Percentiles rank a stretch among this genome's conserved stretches.
These are phyloP conservation scores for Coniella vitis DNA, from an alignment of 2,329 filamentous ascomycete genomes.

Conservation along the genomic window DNA sequence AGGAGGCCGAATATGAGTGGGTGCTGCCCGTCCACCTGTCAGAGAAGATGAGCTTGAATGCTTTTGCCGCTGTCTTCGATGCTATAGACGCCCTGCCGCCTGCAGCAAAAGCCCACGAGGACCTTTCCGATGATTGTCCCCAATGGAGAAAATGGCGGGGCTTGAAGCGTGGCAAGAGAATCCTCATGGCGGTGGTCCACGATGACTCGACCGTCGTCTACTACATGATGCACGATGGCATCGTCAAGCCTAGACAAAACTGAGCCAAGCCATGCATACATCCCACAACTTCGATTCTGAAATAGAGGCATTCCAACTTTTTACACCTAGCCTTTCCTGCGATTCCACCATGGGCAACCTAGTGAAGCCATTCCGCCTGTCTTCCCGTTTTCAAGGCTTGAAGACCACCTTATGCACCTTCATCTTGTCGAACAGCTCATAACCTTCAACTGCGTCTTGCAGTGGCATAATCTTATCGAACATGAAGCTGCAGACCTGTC, in stretches of 20 bases:
- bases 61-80: constrained; percentile 66
- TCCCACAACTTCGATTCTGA: no score
- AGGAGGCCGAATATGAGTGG: constrained; percentile 58
- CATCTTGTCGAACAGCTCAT: constrained; percentile 66
- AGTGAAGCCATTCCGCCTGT: no score
- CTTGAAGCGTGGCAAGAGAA: constrained; percentile 52
- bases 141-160: constrained; percentile 36
- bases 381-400: constrained; percentile 34
- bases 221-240: constrained; percentile 79
- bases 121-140: constrained; percentile 19
- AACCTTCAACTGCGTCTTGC: constrained; percentile 58
- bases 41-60: constrained; percentile 64
- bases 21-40: constrained; percentile 65
- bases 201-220: constrained; percentile 80
- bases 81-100: constrained; percentile 42
- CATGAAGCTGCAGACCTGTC: constrained; percentile 54
- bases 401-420: constrained; percentile 71
- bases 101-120: constrained; percentile 19
- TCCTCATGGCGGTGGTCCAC: constrained; percentile 68
- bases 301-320: no score
- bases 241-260: constrained; percentile 80
- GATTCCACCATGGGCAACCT: no score
- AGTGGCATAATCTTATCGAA: constrained; percentile 69
- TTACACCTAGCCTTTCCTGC: no score
- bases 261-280: no score